phyloP scores from a whole-genome alignment of 1,284 basidiomycete genomes.

The Irpex rosettiformis region DNA sequence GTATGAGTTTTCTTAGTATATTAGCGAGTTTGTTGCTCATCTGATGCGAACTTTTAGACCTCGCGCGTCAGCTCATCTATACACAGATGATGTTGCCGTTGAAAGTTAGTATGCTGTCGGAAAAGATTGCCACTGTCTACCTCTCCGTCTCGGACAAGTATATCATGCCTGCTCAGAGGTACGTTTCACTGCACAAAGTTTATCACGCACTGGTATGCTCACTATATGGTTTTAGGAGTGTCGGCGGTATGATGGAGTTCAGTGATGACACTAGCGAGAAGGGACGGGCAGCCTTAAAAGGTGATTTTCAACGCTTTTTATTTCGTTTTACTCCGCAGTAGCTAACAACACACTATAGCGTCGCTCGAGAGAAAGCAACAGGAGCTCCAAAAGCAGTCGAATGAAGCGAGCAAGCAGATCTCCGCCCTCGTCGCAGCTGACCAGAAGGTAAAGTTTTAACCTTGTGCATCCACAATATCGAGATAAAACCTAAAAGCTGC shows the following conservation, averaged over 20 bases:
- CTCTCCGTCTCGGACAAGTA: not conserved
- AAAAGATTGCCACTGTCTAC: not conserved
- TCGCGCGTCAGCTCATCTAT: constrained; percentile 1
- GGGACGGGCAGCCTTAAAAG: not conserved
- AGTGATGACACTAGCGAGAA: not conserved
- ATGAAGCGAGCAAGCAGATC: not conserved
- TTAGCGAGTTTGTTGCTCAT: not conserved
- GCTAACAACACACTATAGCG: not conserved
- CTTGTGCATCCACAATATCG: no score
- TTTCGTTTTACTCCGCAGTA: not conserved
- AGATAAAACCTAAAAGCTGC: not conserved
- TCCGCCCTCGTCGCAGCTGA: not conserved
- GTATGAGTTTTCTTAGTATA: not conserved
- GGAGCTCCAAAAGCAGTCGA: not conserved
- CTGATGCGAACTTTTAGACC: not conserved
- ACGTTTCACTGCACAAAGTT: not conserved
- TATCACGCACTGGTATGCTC: no score
- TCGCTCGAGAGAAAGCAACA: not conserved
- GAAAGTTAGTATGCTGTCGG: not conserved
- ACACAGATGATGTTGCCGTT: constrained; percentile 1
- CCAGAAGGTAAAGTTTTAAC: not conserved
- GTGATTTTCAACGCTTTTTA: not conserved
- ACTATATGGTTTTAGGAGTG: not conserved
- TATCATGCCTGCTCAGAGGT: constrained; percentile 1
- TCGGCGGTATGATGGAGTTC: constrained; percentile 1